Percentiles rank a stretch among this genome's conserved stretches.
phyloP scores from a whole-genome alignment of 1,284 basidiomycete species.

The Fomitopsis palustris region DNA sequence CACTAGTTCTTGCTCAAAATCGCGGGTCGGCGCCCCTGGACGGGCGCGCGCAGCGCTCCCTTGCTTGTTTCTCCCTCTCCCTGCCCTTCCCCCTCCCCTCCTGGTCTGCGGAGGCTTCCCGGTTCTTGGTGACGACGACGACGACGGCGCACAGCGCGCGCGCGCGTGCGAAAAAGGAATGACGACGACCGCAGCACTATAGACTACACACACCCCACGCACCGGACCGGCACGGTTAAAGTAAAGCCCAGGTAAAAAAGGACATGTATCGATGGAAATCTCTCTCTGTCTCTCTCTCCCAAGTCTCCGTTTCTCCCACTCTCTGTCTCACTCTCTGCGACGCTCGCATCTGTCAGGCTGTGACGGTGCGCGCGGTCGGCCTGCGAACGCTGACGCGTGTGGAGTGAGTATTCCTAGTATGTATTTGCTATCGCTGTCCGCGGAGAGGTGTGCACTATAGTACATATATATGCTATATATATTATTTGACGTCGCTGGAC shows the following conservation, averaged over 20 bases:
- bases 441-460: conserved; percentile 4
- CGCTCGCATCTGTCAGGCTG: not conserved
- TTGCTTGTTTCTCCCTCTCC: not conserved
- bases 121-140: not conserved
- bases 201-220: not conserved
- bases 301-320: too few species aligned
- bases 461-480: conserved; percentile 1
- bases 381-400: too few species aligned
- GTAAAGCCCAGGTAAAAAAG: not conserved
- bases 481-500: not conserved
- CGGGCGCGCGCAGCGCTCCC: not conserved
- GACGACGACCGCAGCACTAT: not conserved
- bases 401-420: not conserved
- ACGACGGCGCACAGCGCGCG: not conserved
- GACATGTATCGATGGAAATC: conserved; percentile 10
- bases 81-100: too few species aligned
- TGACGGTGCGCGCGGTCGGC: not conserved
- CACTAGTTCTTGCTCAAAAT: not conserved
- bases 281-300: not conserved
- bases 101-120: too few species aligned
- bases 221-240: not conserved
- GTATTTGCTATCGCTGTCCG: conserved; percentile 5
- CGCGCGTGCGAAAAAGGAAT: not conserved
- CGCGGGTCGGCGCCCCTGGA: not conserved
- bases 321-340: not conserved